Percentiles rank a stretch among this genome's conserved stretches.
These are phyloP conservation scores for Cryptococcus jaspeensis DNA, from an alignment of 1,284 basidiomycete species.

Conservation along the genomic window DNA sequence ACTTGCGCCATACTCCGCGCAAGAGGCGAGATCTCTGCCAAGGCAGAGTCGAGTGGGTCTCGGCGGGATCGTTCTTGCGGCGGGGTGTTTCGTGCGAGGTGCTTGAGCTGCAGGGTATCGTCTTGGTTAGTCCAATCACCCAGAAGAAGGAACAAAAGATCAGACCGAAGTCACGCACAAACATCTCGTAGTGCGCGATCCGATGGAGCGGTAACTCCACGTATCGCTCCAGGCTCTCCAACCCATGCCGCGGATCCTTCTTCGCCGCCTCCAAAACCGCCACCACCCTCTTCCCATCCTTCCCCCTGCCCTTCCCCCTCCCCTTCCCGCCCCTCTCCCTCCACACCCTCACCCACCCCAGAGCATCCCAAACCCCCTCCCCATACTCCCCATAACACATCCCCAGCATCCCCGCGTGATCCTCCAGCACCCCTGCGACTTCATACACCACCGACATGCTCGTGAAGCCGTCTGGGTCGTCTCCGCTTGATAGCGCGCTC, in stretches of 20 bases:
- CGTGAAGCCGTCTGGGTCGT: no score
- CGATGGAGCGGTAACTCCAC: neutral
- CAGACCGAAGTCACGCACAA: neutral
- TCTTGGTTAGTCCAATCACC: neutral
- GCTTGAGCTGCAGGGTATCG: neutral
- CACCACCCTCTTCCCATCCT: neutral
- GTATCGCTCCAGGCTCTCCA: neutral
- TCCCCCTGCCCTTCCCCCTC: neutral
- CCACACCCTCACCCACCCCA: neutral
- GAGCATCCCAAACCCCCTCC: neutral
- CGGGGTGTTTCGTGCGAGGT: slow-evolving; percentile 1
- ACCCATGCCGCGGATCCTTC: neutral
- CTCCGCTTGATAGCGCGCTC: no score
- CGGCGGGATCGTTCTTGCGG: neutral
- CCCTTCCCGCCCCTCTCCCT: neutral
- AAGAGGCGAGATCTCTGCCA: neutral
- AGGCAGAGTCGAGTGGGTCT: neutral
- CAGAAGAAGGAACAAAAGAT: neutral
- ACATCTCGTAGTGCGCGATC: neutral
- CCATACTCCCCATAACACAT: neutral
- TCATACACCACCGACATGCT: neutral
- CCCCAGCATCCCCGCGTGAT: neutral
- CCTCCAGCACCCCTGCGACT: neutral
- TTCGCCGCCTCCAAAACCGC: neutral
- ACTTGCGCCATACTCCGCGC: neutral